Evolutionary conservation across 148 eudicot species (phyloP).

Genomic region (Chenopodium formosanum): DNA sequence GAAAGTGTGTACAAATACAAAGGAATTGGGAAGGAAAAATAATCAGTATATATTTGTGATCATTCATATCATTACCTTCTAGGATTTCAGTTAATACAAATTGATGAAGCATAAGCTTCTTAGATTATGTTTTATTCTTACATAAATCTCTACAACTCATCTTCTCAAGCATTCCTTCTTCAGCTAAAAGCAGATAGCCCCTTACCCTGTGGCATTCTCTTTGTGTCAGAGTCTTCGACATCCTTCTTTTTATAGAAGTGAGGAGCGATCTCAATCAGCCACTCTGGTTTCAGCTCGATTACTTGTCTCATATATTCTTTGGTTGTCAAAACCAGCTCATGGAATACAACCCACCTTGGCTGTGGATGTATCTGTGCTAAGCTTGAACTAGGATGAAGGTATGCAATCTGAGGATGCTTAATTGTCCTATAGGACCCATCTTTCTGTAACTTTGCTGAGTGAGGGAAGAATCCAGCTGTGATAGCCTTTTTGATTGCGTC

Average conservation of each 20-base stretch:
- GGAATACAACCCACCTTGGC: constrained; percentile 87
- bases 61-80: too few species aligned
- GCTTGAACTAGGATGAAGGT: constrained; percentile 92
- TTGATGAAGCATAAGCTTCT: too few species aligned
- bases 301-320: constrained; percentile 93
- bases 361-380: constrained; percentile 65
- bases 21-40: too few species aligned
- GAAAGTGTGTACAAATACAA: too few species aligned
- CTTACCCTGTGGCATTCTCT: constrained; percentile 69
- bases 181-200: constrained; percentile 44
- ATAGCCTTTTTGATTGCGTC: constrained; percentile 77
- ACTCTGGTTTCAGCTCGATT: constrained; percentile 81
- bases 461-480: constrained; percentile 86
- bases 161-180: too few species aligned
- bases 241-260: constrained; percentile 85
- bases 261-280: constrained; percentile 94
- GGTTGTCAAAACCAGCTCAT: constrained; percentile 83
- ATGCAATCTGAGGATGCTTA: constrained; percentile 85
- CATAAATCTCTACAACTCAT: too few species aligned
- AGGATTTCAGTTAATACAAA: too few species aligned
- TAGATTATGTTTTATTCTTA: too few species aligned
- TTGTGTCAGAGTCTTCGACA: constrained; percentile 76
- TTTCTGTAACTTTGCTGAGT: constrained; percentile 80
- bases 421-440: constrained; percentile 83
- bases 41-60: too few species aligned